Evolutionary conservation across 2,329 filamentous ascomycete genomes (phyloP).

Genomic region (Fusarium goolgardi): DNA sequence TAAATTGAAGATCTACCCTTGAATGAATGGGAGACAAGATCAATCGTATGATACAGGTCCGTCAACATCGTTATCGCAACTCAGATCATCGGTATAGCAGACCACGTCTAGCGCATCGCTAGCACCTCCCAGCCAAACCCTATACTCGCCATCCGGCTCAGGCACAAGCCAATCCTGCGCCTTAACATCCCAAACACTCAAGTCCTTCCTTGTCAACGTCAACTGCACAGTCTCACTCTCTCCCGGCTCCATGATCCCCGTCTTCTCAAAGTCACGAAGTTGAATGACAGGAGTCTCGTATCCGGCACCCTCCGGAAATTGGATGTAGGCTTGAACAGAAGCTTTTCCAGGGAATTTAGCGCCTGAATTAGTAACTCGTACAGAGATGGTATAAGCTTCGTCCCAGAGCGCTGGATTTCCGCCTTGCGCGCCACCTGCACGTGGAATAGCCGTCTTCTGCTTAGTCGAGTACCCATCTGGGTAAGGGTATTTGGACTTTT

Average conservation of each 20-base stretch:
- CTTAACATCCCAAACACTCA: conserved; percentile 78
- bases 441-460: conserved; percentile 56
- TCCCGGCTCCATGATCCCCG: conserved; percentile 64
- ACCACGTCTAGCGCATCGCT: conserved; percentile 52
- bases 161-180: conserved; percentile 75
- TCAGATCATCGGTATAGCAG: conserved; percentile 48
- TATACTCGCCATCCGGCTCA: conserved; percentile 52
- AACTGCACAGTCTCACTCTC: conserved; percentile 66
- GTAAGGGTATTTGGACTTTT: conserved; percentile 65
- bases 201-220: conserved; percentile 72
- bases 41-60: conserved; percentile 35
- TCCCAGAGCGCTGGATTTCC: conserved; percentile 76
- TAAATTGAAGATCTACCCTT: neutral
- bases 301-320: conserved; percentile 52
- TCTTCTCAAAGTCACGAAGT: conserved; percentile 80
- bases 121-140: conserved; percentile 55
- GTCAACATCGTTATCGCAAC: conserved; percentile 42
- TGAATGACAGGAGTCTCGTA: conserved; percentile 74
- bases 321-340: conserved; percentile 60
- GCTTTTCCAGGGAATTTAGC: conserved; percentile 56
- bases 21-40: neutral
- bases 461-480: conserved; percentile 71
- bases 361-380: conserved; percentile 67
- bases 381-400: conserved; percentile 55
- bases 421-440: conserved; percentile 75